These are phyloP conservation scores for Chlamydomonas incerta DNA, from an alignment of 139 green algal genomes.

Conservation along the genomic window DNA sequence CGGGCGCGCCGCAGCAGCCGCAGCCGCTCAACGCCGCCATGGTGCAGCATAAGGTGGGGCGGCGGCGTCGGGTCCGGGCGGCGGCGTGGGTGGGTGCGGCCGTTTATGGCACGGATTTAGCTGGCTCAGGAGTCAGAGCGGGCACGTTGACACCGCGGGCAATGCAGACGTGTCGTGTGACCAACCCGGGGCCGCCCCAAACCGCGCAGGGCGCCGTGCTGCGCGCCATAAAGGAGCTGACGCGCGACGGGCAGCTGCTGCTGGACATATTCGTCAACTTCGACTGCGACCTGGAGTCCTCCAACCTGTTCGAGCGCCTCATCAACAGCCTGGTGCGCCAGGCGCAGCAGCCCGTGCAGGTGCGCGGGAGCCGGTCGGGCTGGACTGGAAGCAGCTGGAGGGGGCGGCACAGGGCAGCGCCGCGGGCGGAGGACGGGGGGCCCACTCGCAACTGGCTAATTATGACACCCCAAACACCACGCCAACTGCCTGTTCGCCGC, in stretches of 20 bases:
- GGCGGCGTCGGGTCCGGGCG: no score
- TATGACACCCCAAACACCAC: no score
- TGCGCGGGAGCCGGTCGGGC: background rate
- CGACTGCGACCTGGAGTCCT: conserved; percentile 93
- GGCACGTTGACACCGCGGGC: no score
- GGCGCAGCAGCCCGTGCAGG: conserved; percentile 53
- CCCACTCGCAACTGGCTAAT: no score
- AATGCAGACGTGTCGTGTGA: no score
- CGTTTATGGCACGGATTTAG: no score
- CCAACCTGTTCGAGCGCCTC: conserved; percentile 93
- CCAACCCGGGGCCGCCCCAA: no score
- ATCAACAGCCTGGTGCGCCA: conserved; percentile 86
- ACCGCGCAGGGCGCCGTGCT: conserved; percentile 69
- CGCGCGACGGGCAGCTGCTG: conserved; percentile 90
- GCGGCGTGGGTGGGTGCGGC: no score
- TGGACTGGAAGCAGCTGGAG: background rate
- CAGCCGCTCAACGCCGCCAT: background rate
- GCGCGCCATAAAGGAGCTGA: conserved; percentile 62
- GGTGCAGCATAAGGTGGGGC: conserved; percentile 48
- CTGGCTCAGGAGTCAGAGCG: no score
- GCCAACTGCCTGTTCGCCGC: no score
- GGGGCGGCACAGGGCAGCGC: no score
- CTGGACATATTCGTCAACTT: conserved; percentile 98
- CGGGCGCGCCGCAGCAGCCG: background rate
- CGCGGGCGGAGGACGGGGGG: no score